phyloP scores from a whole-genome alignment of 805 yeast genomes.

The Naumovozyma dairenensis region DNA sequence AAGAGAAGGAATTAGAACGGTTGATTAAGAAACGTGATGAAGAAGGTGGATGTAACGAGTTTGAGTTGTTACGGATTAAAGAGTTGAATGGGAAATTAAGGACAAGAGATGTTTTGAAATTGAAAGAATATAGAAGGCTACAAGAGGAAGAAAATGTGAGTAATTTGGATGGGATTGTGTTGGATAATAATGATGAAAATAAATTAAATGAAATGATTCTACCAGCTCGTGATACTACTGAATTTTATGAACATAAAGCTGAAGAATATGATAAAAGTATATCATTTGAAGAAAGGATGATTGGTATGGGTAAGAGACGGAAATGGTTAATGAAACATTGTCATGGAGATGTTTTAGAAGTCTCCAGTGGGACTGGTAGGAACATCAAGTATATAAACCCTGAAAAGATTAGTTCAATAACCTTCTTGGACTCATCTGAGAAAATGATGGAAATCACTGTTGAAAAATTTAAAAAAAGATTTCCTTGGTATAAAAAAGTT shows the following conservation, averaged over 20 bases:
- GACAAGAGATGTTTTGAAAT: slow-evolving; percentile 52
- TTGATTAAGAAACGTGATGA: slow-evolving; percentile 31
- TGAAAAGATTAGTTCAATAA: slow-evolving; percentile 54
- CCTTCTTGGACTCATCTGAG: slow-evolving; percentile 75
- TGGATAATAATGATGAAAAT: slow-evolving; percentile 27
- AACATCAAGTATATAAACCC: slow-evolving; percentile 68
- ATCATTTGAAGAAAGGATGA: slow-evolving; percentile 41
- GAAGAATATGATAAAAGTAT: slow-evolving; percentile 72
- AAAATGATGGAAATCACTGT: slow-evolving; percentile 79
- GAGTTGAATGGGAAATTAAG: slow-evolving; percentile 50
- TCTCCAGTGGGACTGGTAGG: slow-evolving; percentile 94
- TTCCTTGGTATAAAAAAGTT: slow-evolving; percentile 59
- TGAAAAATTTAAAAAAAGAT: slow-evolving; percentile 57
- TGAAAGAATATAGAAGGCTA: slow-evolving; percentile 50
- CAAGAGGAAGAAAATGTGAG: slow-evolving; percentile 29
- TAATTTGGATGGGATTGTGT: slow-evolving; percentile 25
- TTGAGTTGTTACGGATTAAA: slow-evolving; percentile 52
- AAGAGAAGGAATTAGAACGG: slow-evolving; percentile 49
- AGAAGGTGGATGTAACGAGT: slow-evolving; percentile 38
- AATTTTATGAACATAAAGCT: slow-evolving; percentile 69
- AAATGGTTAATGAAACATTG: slow-evolving; percentile 71
- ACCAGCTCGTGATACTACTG: slow-evolving; percentile 73
- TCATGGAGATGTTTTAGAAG: slow-evolving; percentile 85
- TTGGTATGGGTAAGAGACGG: slow-evolving; percentile 48
- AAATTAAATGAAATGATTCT: slow-evolving; percentile 35